These are phyloP conservation scores for Lenwebbia sp. DNA, from an alignment of 345 rosid species.

Conservation along the genomic window DNA sequence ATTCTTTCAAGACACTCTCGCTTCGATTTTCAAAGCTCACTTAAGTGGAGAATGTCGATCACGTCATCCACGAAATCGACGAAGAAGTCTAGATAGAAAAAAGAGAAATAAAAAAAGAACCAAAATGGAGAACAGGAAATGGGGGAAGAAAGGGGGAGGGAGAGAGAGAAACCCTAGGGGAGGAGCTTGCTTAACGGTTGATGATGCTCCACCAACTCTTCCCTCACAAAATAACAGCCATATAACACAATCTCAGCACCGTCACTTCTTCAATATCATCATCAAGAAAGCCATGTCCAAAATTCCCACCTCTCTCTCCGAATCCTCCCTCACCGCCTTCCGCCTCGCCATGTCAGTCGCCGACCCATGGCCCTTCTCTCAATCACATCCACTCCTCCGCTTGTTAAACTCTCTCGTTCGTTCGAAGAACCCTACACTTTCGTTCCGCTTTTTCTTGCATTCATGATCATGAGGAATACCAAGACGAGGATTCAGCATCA, in stretches of 20 bases:
- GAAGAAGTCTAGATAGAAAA: no score
- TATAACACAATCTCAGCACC: background rate
- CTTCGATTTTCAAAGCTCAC: no score
- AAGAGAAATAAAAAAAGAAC: no score
- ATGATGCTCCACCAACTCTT: no score
- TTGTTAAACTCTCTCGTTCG: background rate
- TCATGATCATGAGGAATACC: conserved; percentile 5
- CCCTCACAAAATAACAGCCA: background rate
- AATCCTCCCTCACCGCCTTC: background rate
- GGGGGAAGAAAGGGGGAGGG: no score
- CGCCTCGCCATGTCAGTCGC: background rate
- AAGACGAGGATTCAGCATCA: conserved; percentile 53
- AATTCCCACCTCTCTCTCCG: background rate
- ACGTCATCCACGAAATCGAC: no score
- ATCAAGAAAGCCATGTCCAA: background rate
- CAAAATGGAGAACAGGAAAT: no score
- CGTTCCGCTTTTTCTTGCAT: background rate
- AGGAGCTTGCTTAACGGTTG: no score
- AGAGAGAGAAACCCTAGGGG: no score
- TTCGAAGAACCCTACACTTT: background rate
- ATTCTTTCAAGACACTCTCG: no score
- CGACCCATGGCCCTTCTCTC: background rate
- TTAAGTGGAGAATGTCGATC: no score
- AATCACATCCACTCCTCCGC: background rate
- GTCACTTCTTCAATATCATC: background rate